Evolutionary conservation across 2,329 filamentous ascomycete genomes (phyloP).

Genomic region (Neofusicoccum sp.): DNA sequence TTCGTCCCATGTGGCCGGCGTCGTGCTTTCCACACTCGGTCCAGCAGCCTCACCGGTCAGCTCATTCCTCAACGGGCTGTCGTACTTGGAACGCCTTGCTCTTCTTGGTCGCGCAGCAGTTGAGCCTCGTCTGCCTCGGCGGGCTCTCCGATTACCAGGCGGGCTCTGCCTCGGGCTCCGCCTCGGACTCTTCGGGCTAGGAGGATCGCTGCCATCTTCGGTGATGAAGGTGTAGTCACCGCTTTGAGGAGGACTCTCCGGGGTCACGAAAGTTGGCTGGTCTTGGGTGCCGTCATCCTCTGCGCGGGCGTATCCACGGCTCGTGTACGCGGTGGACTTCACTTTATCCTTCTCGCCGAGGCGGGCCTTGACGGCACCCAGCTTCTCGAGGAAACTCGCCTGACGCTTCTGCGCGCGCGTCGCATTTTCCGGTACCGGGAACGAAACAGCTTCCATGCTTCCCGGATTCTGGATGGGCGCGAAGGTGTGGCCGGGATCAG

Average conservation of each 20-base stretch:
- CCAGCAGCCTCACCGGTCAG: background rate
- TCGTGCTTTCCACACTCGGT: background rate
- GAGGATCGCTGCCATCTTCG: conserved; percentile 7
- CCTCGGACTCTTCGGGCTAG: background rate
- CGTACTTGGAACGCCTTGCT: background rate
- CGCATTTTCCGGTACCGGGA: conserved; percentile 5
- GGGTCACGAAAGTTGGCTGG: background rate
- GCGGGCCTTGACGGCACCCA: conserved; percentile 14
- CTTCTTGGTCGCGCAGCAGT: background rate
- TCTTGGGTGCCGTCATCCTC: conserved; percentile 10
- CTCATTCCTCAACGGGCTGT: conserved; percentile 15
- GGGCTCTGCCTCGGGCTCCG: background rate
- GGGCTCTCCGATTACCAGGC: background rate
- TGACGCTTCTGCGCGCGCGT: conserved; percentile 12
- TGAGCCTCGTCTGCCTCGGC: background rate
- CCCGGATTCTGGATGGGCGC: conserved; percentile 1
- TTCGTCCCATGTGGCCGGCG: conserved; percentile 9
- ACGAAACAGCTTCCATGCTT: background rate
- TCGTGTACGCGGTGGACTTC: background rate
- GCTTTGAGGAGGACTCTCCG: background rate
- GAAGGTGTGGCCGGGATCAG: conserved; percentile 67
- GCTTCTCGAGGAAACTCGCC: conserved; percentile 5
- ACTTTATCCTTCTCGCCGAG: conserved; percentile 16
- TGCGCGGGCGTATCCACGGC: background rate
- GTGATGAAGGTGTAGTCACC: conserved; percentile 12